phyloP scores from a whole-genome alignment of 139 green algal species.

The Diplosphaera chodatii region DNA sequence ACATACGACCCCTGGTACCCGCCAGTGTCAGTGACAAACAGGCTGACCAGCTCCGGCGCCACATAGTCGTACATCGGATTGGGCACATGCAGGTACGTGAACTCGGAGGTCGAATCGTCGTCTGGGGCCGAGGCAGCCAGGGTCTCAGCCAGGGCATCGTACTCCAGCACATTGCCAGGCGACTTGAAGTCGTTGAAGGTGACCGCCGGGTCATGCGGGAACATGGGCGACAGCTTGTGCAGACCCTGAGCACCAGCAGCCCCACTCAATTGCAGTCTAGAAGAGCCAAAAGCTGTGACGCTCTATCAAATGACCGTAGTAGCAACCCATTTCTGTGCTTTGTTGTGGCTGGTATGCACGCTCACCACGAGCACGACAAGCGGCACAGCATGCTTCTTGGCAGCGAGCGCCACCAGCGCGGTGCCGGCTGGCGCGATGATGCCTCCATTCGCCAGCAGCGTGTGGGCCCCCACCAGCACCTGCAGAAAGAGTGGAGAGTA shows the following conservation, averaged over 20 bases:
- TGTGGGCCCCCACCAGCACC: conserved; percentile 84
- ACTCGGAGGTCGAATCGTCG: background rate
- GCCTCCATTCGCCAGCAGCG: conserved; percentile 91
- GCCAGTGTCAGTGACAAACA: conserved; percentile 89
- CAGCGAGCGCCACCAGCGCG: conserved; percentile 79
- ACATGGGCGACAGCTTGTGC: conserved; percentile 90
- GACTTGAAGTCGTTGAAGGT: conserved; percentile 77
- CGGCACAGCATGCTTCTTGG: conserved; percentile 79
- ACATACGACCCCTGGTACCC: conserved; percentile 75
- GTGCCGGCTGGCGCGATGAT: conserved; percentile 74
- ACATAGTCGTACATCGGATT: conserved; percentile 95
- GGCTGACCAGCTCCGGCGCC: conserved; percentile 79
- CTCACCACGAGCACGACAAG: conserved; percentile 83
- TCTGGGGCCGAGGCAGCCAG: background rate
- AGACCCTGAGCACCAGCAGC: conserved; percentile 53
- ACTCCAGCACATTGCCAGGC: conserved; percentile 47
- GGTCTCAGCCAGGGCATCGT: conserved; percentile 48
- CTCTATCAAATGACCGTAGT: too few species aligned
- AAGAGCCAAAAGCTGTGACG: too few species aligned
- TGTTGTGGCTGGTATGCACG: too few species aligned
- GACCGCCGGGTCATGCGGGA: conserved; percentile 82
- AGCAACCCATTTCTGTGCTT: too few species aligned
- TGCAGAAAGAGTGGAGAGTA: too few species aligned
- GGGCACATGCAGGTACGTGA: conserved; percentile 59
- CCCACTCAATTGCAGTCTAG: too few species aligned